Evolutionary conservation across 345 rosid genomes (phyloP), one percentile per base, ranked within the genome.

Genomic region (Lenwebbia sp.): DNA sequence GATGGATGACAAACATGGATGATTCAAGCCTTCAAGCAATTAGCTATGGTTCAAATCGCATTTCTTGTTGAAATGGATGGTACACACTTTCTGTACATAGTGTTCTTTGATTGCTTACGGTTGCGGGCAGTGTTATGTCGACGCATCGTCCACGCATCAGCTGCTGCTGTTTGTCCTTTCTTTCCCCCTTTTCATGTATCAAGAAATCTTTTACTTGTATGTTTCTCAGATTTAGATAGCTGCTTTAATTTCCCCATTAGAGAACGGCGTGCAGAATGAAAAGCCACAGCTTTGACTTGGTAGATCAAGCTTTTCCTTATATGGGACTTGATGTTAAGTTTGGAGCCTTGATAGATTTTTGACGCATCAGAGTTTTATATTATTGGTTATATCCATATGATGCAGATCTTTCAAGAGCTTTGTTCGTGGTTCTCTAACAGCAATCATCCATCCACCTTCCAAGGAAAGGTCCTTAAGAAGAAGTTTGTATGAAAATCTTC

Each of bases 1-100:
- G 88, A 88, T 96, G 99, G 99, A 93, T 94, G 93, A 92, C 98
- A 33, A 94, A 96, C 86, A 93, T 97, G 98, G 93, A 95, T 41
- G 94, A 96, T 90, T 85, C 92, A 37, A 96, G 93, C 90, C 95
- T 97, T 85, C 54, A 87, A 91, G 96, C 95, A 83, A 93, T 95
- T 84, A 97, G 99, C 88, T 96, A 95, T 75, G 99, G 99, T 47
- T 91, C 98, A 54, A 93, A 90, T 83, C 84, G 82, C 74, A 92
- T 96, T 83, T 93, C 97, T 21, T 96, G 99, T 90, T 92, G 92
- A 90, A 88, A 88, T 82, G 40, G 56, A n/a, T 82, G 13, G 13
- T 52, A 10, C 23, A 26, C 57, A 51, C 55, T 51, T 51, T 26
- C 13, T 26, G 13, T 37, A 70, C 47, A 70, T 70, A 70, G 47